Evolutionary conservation across 2,329 filamentous ascomycete species (phyloP).

Genomic region (Xylaria sp.): DNA sequence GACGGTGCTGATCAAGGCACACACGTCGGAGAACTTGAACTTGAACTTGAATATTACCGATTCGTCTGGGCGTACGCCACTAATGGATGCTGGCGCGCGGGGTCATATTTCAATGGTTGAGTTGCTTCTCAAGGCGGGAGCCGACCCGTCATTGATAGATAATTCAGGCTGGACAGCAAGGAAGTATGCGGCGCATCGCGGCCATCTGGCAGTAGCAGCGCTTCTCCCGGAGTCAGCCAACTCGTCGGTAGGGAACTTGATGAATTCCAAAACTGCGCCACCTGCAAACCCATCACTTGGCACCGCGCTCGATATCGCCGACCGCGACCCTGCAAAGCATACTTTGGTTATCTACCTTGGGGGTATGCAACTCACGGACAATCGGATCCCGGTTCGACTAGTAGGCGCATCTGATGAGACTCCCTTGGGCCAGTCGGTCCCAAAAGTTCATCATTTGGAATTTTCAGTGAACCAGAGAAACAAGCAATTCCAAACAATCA

Average conservation of each 20-base stretch:
- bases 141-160: conserved; percentile 2
- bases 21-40: background rate
- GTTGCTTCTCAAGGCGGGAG: conserved; percentile 10
- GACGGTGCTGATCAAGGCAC: background rate
- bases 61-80: conserved; percentile 8
- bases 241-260: background rate
- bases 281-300: background rate
- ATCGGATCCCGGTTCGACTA: conserved; percentile 3
- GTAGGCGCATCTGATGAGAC: background rate
- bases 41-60: conserved; percentile 10
- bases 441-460: conserved; percentile 3
- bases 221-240: background rate
- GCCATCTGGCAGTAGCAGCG: conserved; percentile 10
- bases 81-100: conserved; percentile 10
- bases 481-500: conserved; percentile 4
- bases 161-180: conserved; percentile 17
- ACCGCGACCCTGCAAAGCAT: background rate
- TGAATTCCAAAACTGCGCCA: background rate
- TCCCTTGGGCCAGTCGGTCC: background rate
- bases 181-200: conserved; percentile 14
- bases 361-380: conserved; percentile 8
- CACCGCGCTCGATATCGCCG: background rate
- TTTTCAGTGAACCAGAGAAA: conserved; percentile 1
- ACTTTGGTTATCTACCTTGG: conserved; percentile 13
- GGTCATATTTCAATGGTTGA: conserved; percentile 8